Conservation (phyloP, 208 protist genomes). For the Crithidia expoeki region DNA sequence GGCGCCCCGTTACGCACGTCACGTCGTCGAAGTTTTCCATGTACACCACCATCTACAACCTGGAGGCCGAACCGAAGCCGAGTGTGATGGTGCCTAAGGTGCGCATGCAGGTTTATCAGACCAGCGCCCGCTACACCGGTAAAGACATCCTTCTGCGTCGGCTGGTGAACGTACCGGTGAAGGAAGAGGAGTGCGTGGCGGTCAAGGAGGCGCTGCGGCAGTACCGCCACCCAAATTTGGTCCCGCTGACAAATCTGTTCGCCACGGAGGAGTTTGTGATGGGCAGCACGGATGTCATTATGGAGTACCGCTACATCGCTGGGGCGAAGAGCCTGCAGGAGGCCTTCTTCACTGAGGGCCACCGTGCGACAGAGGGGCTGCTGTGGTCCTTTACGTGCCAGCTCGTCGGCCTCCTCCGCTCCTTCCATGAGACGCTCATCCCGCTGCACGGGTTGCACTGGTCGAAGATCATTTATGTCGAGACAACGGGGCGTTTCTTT, state of each 20-base stretch:
- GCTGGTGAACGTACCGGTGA: constrained; percentile 60
- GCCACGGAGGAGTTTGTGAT: constrained; percentile 86
- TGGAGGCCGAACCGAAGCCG: constrained; percentile 66
- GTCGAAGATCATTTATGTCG: constrained; percentile 86
- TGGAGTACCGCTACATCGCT: constrained; percentile 86
- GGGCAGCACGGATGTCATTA: constrained; percentile 82
- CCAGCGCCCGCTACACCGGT: constrained; percentile 69
- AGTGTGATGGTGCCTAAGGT: constrained; percentile 68
- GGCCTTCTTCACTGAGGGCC: constrained; percentile 71
- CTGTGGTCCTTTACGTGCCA: constrained; percentile 90
- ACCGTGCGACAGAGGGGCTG: constrained; percentile 72
- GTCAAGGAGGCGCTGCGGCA: constrained; percentile 68
- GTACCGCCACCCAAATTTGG: constrained; percentile 84
- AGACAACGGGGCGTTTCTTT: constrained; percentile 80
- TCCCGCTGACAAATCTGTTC: constrained; percentile 75
- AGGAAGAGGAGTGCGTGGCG: constrained; percentile 56
- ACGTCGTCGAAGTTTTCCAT: constrained; percentile 83
- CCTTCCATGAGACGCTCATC: constrained; percentile 85
- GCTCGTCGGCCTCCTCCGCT: constrained; percentile 79
- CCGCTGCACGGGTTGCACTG: constrained; percentile 78
- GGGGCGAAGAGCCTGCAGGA: constrained; percentile 82
- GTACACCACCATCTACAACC: constrained; percentile 91
- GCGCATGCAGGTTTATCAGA: constrained; percentile 79
- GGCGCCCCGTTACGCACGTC: constrained; percentile 68
- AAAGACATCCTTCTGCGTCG: constrained; percentile 82